phyloP scores from a whole-genome alignment of 257 asterid species.

The Rubia yunnanensis region DNA sequence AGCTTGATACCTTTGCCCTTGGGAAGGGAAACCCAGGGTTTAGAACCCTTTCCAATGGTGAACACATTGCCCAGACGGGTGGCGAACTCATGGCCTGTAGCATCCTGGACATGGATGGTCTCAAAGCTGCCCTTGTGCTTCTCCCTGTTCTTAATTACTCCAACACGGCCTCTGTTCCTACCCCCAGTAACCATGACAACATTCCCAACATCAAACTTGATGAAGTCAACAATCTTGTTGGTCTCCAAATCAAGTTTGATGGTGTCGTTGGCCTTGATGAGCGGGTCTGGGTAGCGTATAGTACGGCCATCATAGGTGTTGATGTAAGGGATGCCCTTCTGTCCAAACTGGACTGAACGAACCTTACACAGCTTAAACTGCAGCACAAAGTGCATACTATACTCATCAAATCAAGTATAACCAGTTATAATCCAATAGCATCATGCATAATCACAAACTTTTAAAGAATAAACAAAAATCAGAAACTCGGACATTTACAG shows the following conservation, averaged over 20 bases:
- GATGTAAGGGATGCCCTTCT: conserved; percentile 60
- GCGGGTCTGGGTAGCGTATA: conserved; percentile 62
- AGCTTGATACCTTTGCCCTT: conserved; percentile 70
- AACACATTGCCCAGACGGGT: conserved; percentile 61
- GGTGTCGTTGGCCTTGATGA: conserved; percentile 67
- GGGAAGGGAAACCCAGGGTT: conserved; percentile 73
- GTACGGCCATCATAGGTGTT: conserved; percentile 73
- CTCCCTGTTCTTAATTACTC: conserved; percentile 69
- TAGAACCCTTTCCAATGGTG: conserved; percentile 62
- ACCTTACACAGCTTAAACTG: conserved; percentile 68
- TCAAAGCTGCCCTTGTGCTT: conserved; percentile 74
- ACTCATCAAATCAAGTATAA: background rate
- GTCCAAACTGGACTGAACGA: conserved; percentile 49
- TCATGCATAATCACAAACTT: background rate
- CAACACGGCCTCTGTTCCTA: conserved; percentile 77
- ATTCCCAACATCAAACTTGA: conserved; percentile 70
- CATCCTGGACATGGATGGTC: conserved; percentile 59
- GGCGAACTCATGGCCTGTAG: conserved; percentile 64
- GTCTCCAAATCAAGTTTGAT: conserved; percentile 55
- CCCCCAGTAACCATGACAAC: conserved; percentile 80
- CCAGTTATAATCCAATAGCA: background rate
- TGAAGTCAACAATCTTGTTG: conserved; percentile 47
- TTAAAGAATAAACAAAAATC: background rate
- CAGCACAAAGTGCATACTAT: background rate
- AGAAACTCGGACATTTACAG: background rate